Evolutionary conservation across 2,329 filamentous ascomycete species (phyloP).

Genomic region (Diplodia intermedia): DNA sequence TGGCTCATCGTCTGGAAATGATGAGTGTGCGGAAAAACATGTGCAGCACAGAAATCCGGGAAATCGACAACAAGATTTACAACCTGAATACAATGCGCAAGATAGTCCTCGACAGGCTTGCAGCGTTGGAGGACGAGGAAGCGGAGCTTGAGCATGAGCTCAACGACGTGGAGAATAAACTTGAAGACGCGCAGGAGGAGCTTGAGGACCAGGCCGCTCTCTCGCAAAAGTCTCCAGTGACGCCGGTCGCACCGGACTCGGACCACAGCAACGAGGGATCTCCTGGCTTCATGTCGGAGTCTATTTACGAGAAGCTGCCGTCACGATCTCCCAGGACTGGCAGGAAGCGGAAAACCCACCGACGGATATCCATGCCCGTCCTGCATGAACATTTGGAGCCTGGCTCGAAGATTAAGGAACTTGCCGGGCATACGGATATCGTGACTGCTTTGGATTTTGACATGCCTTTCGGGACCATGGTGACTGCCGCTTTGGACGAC

Average conservation of each 20-base stretch:
- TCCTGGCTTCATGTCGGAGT: constrained; percentile 90
- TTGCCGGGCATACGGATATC: constrained; percentile 85
- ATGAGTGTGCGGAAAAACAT: constrained; percentile 94
- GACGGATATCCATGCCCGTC: constrained; percentile 88
- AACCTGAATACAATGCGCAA: constrained; percentile 92
- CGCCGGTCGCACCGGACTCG: constrained; percentile 55
- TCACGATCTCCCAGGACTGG: constrained; percentile 58
- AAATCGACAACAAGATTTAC: constrained; percentile 95
- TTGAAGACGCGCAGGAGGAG: constrained; percentile 69
- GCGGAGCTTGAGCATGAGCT: constrained; percentile 86
- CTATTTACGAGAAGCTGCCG: constrained; percentile 92
- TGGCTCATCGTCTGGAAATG: constrained; percentile 89
- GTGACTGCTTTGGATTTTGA: constrained; percentile 96
- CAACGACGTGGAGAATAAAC: constrained; percentile 64
- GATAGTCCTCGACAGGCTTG: constrained; percentile 87
- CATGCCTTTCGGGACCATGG: constrained; percentile 93
- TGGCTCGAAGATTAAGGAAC: constrained; percentile 84
- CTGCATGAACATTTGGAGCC: constrained; percentile 94
- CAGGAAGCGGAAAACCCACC: constrained; percentile 62
- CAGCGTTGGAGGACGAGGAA: constrained; percentile 88
- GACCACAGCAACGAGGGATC: constrained; percentile 57
- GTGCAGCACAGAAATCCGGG: constrained; percentile 93
- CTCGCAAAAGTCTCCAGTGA: constrained; percentile 49
- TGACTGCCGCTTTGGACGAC: constrained; percentile 90
- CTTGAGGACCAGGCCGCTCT: constrained; percentile 58